phyloP scores from a whole-genome alignment of 2,329 filamentous ascomycete genomes.

The Curvularia sp. region DNA sequence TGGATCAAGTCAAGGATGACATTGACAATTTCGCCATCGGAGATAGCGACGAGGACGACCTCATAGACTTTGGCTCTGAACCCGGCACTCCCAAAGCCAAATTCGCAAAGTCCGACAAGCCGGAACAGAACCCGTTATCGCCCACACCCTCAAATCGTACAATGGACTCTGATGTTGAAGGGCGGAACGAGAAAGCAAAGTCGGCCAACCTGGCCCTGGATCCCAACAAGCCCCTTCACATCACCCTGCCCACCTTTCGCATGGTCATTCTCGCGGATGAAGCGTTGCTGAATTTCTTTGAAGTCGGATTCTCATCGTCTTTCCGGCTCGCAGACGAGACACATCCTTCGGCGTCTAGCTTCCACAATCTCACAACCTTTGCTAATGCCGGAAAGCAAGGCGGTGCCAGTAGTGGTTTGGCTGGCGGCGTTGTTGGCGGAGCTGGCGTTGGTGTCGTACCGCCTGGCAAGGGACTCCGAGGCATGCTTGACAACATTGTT shows the following conservation, averaged over 20 bases:
- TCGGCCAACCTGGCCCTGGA: slow-evolving; percentile 90
- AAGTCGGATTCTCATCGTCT: slow-evolving; percentile 90
- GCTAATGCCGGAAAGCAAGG: slow-evolving; percentile 67
- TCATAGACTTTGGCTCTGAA: slow-evolving; percentile 64
- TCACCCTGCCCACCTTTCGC: slow-evolving; percentile 95
- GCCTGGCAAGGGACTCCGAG: slow-evolving; percentile 78
- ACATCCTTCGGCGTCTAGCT: slow-evolving; percentile 59
- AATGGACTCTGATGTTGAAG: slow-evolving; percentile 35
- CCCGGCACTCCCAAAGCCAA: slow-evolving; percentile 39
- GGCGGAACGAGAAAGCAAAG: slow-evolving; percentile 64
- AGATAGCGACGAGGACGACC: slow-evolving; percentile 69
- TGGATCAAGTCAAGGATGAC: slow-evolving; percentile 35
- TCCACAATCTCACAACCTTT: slow-evolving; percentile 84
- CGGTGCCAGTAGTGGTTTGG: slow-evolving; percentile 49
- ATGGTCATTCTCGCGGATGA: slow-evolving; percentile 99
- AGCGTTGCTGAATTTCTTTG: slow-evolving; percentile 94
- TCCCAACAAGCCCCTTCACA: slow-evolving; percentile 90
- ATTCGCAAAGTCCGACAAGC: slow-evolving; percentile 43
- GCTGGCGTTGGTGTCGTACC: slow-evolving; percentile 63
- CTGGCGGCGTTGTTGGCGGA: slow-evolving; percentile 55
- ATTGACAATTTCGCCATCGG: slow-evolving; percentile 75
- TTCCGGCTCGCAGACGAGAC: slow-evolving; percentile 81
- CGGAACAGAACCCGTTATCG: slow-evolving; percentile 39
- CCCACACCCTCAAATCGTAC: slow-evolving; percentile 35
- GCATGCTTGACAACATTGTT: slow-evolving; percentile 96